phyloP scores from a whole-genome alignment of 2,329 filamentous ascomycete genomes.

The Diplodia seriata region DNA sequence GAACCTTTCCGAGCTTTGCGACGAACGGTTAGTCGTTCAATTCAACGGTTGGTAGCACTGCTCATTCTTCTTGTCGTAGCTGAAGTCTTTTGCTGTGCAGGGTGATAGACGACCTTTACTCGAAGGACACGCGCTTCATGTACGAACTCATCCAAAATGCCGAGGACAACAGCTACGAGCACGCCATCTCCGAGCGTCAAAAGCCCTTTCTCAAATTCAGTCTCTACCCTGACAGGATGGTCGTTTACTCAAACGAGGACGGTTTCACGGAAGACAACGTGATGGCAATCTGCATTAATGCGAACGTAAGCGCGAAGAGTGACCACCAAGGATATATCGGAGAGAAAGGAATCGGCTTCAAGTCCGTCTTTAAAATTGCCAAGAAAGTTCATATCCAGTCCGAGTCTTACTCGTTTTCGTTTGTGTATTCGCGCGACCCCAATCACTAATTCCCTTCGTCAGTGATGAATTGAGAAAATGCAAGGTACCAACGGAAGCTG shows the following conservation, averaged over 20 bases:
- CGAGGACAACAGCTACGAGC: slow-evolving; percentile 49
- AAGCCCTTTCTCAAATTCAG: slow-evolving; percentile 39
- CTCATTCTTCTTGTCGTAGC: background rate
- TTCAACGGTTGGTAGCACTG: background rate
- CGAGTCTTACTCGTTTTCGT: too few species aligned
- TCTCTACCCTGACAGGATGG: slow-evolving; percentile 42
- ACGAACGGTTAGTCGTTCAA: too few species aligned
- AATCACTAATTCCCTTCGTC: background rate
- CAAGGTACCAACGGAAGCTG: background rate
- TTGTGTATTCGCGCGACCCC: too few species aligned
- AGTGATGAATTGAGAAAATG: background rate
- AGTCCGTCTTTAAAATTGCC: too few species aligned
- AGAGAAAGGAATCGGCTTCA: too few species aligned
- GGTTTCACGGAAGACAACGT: slow-evolving; percentile 49
- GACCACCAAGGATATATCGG: too few species aligned
- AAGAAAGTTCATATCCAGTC: too few species aligned
- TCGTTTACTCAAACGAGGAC: slow-evolving; percentile 56
- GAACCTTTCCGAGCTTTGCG: too few species aligned
- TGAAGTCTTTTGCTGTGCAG: slow-evolving; percentile 26
- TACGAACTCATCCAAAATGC: slow-evolving; percentile 52
- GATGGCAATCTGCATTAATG: slow-evolving; percentile 49
- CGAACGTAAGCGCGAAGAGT: slow-evolving; percentile 48
- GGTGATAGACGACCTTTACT: slow-evolving; percentile 39
- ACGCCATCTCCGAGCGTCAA: rapidly evolving
- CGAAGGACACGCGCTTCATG: slow-evolving; percentile 39